These are phyloP conservation scores for Suhomyces emberorum DNA, from an alignment of 805 yeast species.

Conservation along the genomic window DNA sequence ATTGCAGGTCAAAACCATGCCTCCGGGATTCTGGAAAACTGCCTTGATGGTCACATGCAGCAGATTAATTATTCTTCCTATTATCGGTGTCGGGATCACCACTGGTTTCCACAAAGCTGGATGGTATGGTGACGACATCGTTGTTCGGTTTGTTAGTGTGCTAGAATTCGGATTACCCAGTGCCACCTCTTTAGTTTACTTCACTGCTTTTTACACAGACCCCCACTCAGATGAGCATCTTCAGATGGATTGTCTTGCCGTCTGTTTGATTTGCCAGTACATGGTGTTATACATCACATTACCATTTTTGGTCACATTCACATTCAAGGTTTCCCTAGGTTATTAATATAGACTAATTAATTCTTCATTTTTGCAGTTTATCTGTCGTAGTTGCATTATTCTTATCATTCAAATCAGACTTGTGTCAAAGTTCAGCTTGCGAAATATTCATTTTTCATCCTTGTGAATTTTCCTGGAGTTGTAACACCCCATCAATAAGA, in stretches of 20 bases:
- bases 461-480: too few species aligned
- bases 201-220: constrained; percentile 85
- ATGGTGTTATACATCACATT: constrained; percentile 61
- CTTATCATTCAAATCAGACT: too few species aligned
- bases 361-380: too few species aligned
- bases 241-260: constrained; percentile 85
- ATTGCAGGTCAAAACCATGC: constrained; percentile 55
- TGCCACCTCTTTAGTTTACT: constrained; percentile 83
- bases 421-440: too few species aligned
- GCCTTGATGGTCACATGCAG: constrained; percentile 53
- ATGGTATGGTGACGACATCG: constrained; percentile 58
- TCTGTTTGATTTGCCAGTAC: constrained; percentile 73
- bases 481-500: too few species aligned
- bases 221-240: constrained; percentile 47
- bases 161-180: constrained; percentile 79
- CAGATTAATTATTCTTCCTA: constrained; percentile 69
- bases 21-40: constrained; percentile 69
- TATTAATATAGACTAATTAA: constrained; percentile 2
- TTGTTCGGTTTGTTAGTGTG: constrained; percentile 70
- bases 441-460: too few species aligned
- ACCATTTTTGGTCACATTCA: constrained; percentile 73
- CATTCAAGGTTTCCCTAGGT: constrained; percentile 50
- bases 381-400: too few species aligned
- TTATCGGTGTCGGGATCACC: constrained; percentile 62
- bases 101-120: constrained; percentile 59